Percentiles rank a stretch among this genome's conserved stretches.
Evolutionary conservation across 257 asterid species (phyloP).

Genomic region (Leptodermis oblonga): DNA sequence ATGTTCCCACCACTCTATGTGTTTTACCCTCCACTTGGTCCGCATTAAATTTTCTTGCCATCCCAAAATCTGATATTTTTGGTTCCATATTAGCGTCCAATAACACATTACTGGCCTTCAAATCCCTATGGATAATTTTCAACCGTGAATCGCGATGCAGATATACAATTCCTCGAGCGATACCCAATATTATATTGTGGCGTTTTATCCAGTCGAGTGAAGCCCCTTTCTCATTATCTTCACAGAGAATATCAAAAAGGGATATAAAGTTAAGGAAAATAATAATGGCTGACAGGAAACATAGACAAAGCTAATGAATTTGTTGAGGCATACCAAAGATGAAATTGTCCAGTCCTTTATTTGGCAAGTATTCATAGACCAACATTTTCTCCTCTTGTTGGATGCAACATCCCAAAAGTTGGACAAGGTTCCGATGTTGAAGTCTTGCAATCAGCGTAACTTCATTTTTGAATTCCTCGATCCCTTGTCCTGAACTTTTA

Average conservation of each 20-base stretch:
- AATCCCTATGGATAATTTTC: slow-evolving; percentile 33
- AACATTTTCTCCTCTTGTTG: no score
- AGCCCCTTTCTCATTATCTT: slow-evolving; percentile 17
- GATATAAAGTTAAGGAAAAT: no score
- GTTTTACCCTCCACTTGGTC: slow-evolving; percentile 25
- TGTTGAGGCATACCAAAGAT: no score
- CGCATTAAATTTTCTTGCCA: slow-evolving; percentile 28
- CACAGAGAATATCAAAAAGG: neutral
- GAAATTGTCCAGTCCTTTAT: no score
- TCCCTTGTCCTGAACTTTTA: no score
- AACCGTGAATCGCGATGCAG: slow-evolving; percentile 32
- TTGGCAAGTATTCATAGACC: no score
- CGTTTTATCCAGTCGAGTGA: slow-evolving; percentile 26
- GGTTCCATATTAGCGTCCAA: slow-evolving; percentile 28
- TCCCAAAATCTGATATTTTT: slow-evolving; percentile 40
- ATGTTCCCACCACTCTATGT: slow-evolving; percentile 30
- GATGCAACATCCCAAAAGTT: no score
- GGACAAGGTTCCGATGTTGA: no score
- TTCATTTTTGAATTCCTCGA: no score
- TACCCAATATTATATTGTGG: slow-evolving; percentile 21
- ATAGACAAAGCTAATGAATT: no score
- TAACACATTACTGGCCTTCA: slow-evolving; percentile 33
- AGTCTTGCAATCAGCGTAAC: no score
- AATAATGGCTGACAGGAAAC: neutral
- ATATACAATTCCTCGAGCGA: slow-evolving; percentile 31